Conservation (phyloP, 108 stramenopile species). For the Cyclotella cryptica region DNA sequence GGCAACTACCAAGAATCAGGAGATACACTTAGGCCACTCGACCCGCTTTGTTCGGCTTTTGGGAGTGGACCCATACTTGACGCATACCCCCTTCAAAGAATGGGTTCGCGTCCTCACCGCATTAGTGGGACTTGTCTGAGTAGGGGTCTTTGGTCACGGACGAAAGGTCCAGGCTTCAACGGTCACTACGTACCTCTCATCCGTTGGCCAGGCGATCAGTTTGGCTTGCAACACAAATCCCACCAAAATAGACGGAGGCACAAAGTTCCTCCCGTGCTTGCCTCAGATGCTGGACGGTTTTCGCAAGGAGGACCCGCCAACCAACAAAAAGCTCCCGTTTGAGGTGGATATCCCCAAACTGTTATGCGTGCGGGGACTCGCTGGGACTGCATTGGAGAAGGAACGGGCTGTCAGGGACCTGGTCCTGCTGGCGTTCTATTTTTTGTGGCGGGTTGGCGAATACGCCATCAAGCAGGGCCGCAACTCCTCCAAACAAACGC, state of each 20-base stretch:
- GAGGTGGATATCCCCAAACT: constrained; percentile 12
- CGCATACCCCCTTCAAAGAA: neutral
- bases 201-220: constrained; percentile 7
- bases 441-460: constrained; percentile 10
- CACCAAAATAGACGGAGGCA: neutral
- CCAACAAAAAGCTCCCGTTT: constrained; percentile 9
- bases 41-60: neutral
- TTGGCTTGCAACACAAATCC: neutral
- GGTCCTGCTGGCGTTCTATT: constrained; percentile 21
- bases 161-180: neutral
- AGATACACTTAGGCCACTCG: constrained; percentile 5
- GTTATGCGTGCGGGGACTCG: neutral
- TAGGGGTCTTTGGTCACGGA: neutral
- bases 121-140: neutral
- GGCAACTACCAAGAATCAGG: constrained; percentile 5
- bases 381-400: neutral
- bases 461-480: neutral
- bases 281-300: constrained; percentile 19
- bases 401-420: neutral
- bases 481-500: constrained; percentile 12
- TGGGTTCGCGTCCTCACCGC: neutral
- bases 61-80: constrained; percentile 17
- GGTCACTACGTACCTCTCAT: constrained; percentile 4
- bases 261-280: constrained; percentile 3
- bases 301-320: constrained; percentile 4